Evolutionary conservation across 2,329 filamentous ascomycete genomes (phyloP), one percentile per base, ranked within the genome.

Genomic region (Tolypocladium inflatum): DNA sequence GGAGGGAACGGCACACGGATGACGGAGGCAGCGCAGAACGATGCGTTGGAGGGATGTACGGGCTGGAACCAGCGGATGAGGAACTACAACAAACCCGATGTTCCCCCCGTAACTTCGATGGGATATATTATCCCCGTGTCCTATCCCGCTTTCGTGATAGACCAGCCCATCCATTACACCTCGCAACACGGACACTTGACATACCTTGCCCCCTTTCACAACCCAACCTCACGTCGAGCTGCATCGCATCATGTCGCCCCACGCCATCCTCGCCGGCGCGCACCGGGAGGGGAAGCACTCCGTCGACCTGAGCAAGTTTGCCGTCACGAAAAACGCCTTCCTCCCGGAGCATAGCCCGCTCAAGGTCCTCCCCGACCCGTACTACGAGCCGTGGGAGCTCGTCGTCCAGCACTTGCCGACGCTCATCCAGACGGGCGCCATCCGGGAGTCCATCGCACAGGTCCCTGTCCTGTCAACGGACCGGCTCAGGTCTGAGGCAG

Each of bases 371-470:
- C 79, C 86, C 0, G 81, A 90, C 64, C 66, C 81, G 0, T 94
- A 93, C 73, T 96, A 95, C 66, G 76, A 82, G 48, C 84, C 86
- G 37, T 96, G 91, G 92, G 91, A 96, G 69, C 72, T 80, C 0
- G 73, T 94, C 2, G 80, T 86, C 2, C 77, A 80, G 21, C 84
- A 88, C 56, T 76, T 96, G 5, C 86, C 92, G 38, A 72, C 76
- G 0, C 74, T 91, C 9, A 78, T 96, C 35, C 74, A 88, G 30
- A 81, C 80, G 59, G 82, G 81, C 63, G 78, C 83, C 42, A 75
- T 96, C 39, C 82, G 88, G 45, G 71, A 78, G 0, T 78, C 82
- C 5, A 80, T 94, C 13, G 79, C 88, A 51, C 68, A 74, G 4
- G 75, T 96, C n/a, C 87, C 89, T 0, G 70, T 90, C 0, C 77